phyloP scores from a whole-genome alignment of 2,329 filamentous ascomycete genomes.

The Pseudogymnoascus verrucosus region DNA sequence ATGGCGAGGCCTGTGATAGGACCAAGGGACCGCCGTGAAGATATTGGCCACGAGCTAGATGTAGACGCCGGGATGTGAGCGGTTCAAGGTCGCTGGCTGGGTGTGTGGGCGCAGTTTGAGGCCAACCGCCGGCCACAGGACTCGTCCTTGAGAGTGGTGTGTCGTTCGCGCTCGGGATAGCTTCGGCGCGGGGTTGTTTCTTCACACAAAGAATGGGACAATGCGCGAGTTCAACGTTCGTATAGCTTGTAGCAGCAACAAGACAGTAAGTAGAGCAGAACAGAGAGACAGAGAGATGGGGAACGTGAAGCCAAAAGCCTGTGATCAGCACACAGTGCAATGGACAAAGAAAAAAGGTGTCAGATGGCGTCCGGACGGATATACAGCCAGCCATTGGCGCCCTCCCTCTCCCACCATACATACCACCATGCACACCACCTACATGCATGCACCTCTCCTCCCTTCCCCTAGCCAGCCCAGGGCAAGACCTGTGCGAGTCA shows the following conservation, averaged over 20 bases:
- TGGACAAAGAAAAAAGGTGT: not conserved
- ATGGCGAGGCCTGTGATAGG: not conserved
- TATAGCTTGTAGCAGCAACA: not conserved
- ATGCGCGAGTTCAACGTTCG: not conserved
- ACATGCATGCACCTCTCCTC: not conserved
- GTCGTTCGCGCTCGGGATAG: not conserved
- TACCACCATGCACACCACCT: not conserved
- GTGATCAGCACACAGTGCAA: not conserved
- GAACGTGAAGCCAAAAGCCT: not conserved
- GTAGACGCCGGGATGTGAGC: not conserved
- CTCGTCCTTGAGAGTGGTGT: not conserved
- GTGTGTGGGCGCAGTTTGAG: not conserved
- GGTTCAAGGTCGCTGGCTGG: not conserved
- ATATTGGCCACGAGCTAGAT: not conserved
- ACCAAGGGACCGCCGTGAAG: not conserved
- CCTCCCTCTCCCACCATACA: not conserved
- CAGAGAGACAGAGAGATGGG: not conserved
- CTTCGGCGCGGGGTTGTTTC: not conserved
- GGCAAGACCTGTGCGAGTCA: not conserved
- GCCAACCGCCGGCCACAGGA: not conserved
- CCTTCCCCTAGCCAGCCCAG: not conserved
- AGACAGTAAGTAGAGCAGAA: not conserved
- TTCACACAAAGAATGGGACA: not conserved
- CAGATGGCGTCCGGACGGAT: not conserved
- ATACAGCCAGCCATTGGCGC: not conserved